Percentiles rank a stretch among this genome's conserved stretches.
Evolutionary conservation across 2,329 filamentous ascomycete genomes (phyloP).

Genomic region (Pestalotiopsis sp.): DNA sequence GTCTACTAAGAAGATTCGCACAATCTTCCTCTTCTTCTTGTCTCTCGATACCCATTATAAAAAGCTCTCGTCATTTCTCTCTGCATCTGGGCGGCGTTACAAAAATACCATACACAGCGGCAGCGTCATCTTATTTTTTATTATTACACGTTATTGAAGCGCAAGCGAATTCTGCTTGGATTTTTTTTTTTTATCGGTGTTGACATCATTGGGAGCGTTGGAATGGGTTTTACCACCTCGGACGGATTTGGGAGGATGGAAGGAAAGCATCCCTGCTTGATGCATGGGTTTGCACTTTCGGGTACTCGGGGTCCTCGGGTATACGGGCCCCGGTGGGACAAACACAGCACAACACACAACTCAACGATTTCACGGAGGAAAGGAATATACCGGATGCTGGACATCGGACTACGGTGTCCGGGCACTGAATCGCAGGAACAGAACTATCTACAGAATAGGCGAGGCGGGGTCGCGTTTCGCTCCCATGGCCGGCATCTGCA

Average conservation of each 20-base stretch:
- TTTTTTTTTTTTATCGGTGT: slow-evolving; percentile 11
- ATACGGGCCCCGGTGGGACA: background rate
- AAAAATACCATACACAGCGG: slow-evolving; percentile 32
- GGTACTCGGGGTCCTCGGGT: background rate
- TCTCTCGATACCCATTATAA: slow-evolving; percentile 7
- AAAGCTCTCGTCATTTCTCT: slow-evolving; percentile 29
- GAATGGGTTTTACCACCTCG: slow-evolving; percentile 9
- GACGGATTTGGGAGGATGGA: slow-evolving; percentile 1
- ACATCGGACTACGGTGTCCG: slow-evolving; percentile 27
- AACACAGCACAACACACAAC: slow-evolving; percentile 22
- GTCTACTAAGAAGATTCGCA: slow-evolving; percentile 48
- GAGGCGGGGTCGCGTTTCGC: slow-evolving; percentile 25
- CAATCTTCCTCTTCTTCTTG: slow-evolving; percentile 24
- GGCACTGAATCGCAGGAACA: slow-evolving; percentile 22
- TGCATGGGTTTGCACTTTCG: background rate
- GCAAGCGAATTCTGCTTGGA: slow-evolving; percentile 26
- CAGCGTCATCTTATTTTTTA: slow-evolving; percentile 26
- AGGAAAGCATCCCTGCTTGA: background rate
- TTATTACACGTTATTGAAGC: slow-evolving; percentile 19
- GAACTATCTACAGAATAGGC: slow-evolving; percentile 13
- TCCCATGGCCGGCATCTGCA: slow-evolving; percentile 26
- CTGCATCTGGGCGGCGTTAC: slow-evolving; percentile 39
- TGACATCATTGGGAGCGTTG: slow-evolving; percentile 3
- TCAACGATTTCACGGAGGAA: slow-evolving; percentile 19
- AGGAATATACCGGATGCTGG: slow-evolving; percentile 25